phyloP scores from a whole-genome alignment of 305 asterid species.

The Fraxinus greggii region DNA sequence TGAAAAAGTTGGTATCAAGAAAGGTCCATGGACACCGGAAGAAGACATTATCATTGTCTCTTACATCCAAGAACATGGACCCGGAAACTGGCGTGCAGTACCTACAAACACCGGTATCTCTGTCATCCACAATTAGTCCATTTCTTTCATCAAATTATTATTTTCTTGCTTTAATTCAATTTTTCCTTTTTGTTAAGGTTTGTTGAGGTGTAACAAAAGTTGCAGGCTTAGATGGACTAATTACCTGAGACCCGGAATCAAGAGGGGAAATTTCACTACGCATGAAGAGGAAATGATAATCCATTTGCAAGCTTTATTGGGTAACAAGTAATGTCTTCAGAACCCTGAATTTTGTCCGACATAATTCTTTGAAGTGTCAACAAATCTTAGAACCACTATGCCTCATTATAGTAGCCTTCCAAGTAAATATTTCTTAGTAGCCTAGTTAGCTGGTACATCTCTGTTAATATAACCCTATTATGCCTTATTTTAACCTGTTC shows the following conservation, averaged over 20 bases:
- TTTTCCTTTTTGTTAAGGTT: conserved; percentile 22
- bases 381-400: neutral
- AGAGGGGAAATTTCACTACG: conserved; percentile 51
- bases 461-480: neutral
- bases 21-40: conserved; percentile 34
- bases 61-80: conserved; percentile 29
- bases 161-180: neutral
- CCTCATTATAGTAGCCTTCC: neutral
- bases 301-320: conserved; percentile 50
- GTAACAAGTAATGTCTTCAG: conserved; percentile 44
- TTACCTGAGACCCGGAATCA: conserved; percentile 51
- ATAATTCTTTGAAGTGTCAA: neutral
- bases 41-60: conserved; percentile 28
- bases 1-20: conserved; percentile 28
- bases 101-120: conserved; percentile 23
- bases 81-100: conserved; percentile 29
- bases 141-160: neutral
- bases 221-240: conserved; percentile 55
- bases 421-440: neutral
- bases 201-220: conserved; percentile 51
- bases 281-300: conserved; percentile 54
- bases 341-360: neutral
- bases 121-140: neutral
- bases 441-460: neutral
- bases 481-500: neutral